Percentiles rank a stretch among this genome's conserved stretches.
Evolutionary conservation across 2,329 filamentous ascomycete genomes (phyloP).

Genomic region (Alternaria infectoria): DNA sequence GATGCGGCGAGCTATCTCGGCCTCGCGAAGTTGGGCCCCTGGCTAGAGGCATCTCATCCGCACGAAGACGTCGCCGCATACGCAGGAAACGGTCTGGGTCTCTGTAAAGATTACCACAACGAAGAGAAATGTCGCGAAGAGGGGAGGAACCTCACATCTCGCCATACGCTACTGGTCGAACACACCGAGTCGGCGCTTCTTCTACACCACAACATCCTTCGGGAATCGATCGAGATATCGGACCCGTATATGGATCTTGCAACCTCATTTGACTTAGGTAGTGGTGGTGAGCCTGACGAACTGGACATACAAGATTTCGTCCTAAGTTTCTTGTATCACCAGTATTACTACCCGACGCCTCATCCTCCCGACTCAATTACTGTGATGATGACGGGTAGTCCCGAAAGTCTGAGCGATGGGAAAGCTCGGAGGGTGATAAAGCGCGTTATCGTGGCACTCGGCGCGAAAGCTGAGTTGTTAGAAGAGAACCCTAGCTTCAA

Average conservation of each 20-base stretch:
- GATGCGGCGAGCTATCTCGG: background rate
- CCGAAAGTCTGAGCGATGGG: background rate
- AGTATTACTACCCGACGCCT: background rate
- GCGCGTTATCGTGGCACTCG: background rate
- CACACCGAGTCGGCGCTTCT: background rate
- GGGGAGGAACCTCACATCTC: no score
- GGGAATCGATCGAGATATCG: background rate
- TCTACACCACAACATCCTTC: background rate
- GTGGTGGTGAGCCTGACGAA: background rate
- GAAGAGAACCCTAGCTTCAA: background rate
- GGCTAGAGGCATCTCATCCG: background rate
- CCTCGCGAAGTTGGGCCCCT: background rate
- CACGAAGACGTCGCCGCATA: background rate
- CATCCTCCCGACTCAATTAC: background rate
- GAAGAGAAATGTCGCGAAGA: no score
- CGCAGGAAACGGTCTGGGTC: background rate
- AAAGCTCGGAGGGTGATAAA: background rate
- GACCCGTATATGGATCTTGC: background rate
- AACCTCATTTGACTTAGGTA: background rate
- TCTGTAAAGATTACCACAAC: background rate
- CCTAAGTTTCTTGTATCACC: background rate
- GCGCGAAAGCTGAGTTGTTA: background rate
- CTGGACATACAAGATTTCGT: background rate
- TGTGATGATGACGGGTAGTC: background rate
- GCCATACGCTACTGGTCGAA: background rate